Evolutionary conservation across 805 yeast species (phyloP), one percentile per base, ranked within the genome.

Genomic region (Maudiozyma barnettii): DNA sequence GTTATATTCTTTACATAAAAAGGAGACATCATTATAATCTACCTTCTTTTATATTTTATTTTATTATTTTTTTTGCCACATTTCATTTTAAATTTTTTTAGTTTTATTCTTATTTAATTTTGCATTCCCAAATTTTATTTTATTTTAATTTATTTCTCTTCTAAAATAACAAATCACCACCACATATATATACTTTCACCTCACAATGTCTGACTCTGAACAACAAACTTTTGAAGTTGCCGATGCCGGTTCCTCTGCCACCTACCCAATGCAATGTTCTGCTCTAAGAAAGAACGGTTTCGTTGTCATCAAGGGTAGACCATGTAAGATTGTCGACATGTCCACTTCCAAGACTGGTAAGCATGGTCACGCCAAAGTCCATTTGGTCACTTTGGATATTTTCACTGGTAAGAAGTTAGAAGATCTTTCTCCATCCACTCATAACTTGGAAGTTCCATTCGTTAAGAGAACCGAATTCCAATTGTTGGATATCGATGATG

Each of bases 351-450:
- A 93, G 85, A 93, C 99, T 65, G 99, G 99, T 78, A 93, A 93
- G 97, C 99, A 93, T 85, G 99, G 99, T 79, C 99, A 93, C 93
- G 99, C 99, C 73, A 93, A 93, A 83, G 99, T 93, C 75, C 98
- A 93, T 77, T 82, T 93, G 77, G 98, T 93, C 61, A 98, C 98
- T 71, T 82, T 86, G 66, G 99, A 93, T 74, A 91, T 93, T 74
- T 93, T 93, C 91, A 93, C 99, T 67, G 85, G 87, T 75, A 93
- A 93, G 90, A 93, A 93, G 81, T 83, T 90, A 75, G 99, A 93
- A 83, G 99, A 93, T 78, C 85, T 93, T 73, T 93, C 99, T 63
- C 99, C 99, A 77, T 93, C 99, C 57, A 93, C 99, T 78, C 99
- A 93, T 82, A 93, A 93, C 79, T 90, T 93, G 98, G 97, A 91